Evolutionary conservation across 768 basidiomycete species (phyloP), one percentile per base, ranked within the genome.

Genomic region (Hericium rajendrae): DNA sequence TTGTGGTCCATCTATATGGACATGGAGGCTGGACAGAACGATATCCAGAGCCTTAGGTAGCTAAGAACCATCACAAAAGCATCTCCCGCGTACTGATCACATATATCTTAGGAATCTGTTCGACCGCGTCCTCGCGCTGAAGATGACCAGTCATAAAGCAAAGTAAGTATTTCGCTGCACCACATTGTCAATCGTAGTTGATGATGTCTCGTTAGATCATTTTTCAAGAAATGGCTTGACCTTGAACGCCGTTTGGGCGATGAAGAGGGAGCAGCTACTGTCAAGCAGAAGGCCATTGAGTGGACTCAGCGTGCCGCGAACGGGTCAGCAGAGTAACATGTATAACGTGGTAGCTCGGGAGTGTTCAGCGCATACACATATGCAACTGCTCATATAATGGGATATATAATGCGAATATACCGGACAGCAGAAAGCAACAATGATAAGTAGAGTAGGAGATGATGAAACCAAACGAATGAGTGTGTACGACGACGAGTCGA

Each of bases 211-310:
- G 12, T 43, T 57, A 94, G 91, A 72, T 82, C 86, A 28, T 86
- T 97, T 71, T 98, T 99, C 81, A 99, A 99, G 73, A 97, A 97
- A 70, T 97, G 94, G 91, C 76, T 98, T 37, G 85, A 85, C 58
- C 71, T 97, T 40, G 97, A 98, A 70, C 83, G 81, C 63, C 80
- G 83, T 62, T 72, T 94, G 58, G 97, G 95, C 4, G 91, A 97
- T 64, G 91, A 88, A 58, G 85, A 86, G 46, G 93, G 94, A 18
- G 85, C 82, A 26, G 78, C 80, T 32, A 68, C 69, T 49, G 94
- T 97, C 49, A 99, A 97, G 75, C 76, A 82, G 62, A 90, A 87
- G 68, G 97, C 97, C 12, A 73, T 93, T 43, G 93, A 91, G 70
- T 99, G 93, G 93, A 90, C 90, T 59, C 86, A 83, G 68, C 78